Evolutionary conservation across 75 land plant genomes (phyloP).

Genomic region (Chamaecyparis obtusa): DNA sequence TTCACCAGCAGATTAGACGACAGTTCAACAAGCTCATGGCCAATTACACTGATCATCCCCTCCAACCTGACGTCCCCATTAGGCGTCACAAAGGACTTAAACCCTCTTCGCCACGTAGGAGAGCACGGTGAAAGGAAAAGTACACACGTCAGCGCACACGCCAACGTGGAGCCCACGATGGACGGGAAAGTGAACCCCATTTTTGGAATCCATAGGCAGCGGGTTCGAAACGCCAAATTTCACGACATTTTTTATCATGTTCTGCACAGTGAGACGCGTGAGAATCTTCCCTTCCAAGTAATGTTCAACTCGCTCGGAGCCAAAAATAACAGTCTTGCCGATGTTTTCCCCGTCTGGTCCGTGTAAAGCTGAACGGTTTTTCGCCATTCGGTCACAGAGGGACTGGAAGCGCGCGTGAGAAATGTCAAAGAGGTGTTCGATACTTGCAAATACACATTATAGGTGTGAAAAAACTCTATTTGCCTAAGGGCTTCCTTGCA

Average conservation of each 20-base stretch:
- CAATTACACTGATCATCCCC: constrained; percentile 89
- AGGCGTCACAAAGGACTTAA: constrained; percentile 43
- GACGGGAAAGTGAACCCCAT: constrained; percentile 86
- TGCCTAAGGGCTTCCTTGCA: too few relatives aligned
- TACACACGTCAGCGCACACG: constrained; percentile 82
- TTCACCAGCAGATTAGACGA: constrained; percentile 72
- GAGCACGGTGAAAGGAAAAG: constrained; percentile 81
- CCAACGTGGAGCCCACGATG: constrained; percentile 69
- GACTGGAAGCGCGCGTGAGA: background rate
- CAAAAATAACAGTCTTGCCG: constrained; percentile 37
- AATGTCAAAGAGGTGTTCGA: too few relatives aligned
- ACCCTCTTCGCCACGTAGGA: constrained; percentile 45
- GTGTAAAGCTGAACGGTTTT: constrained; percentile 61
- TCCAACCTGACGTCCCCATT: constrained; percentile 70
- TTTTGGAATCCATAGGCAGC: constrained; percentile 83
- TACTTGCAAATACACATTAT: too few relatives aligned
- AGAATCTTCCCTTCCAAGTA: constrained; percentile 59
- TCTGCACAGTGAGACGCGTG: constrained; percentile 64
- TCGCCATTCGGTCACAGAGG: constrained; percentile 82
- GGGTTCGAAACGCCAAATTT: constrained; percentile 11
- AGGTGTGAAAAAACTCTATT: too few relatives aligned
- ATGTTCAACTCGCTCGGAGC: constrained; percentile 24
- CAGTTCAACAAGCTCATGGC: constrained; percentile 82
- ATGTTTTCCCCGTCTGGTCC: constrained; percentile 64
- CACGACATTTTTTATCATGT: constrained; percentile 51